Evolutionary conservation across 495 filamentous ascomycete species (phyloP), one percentile per base, ranked within the genome.

Genomic region (Durotheca rogersii): DNA sequence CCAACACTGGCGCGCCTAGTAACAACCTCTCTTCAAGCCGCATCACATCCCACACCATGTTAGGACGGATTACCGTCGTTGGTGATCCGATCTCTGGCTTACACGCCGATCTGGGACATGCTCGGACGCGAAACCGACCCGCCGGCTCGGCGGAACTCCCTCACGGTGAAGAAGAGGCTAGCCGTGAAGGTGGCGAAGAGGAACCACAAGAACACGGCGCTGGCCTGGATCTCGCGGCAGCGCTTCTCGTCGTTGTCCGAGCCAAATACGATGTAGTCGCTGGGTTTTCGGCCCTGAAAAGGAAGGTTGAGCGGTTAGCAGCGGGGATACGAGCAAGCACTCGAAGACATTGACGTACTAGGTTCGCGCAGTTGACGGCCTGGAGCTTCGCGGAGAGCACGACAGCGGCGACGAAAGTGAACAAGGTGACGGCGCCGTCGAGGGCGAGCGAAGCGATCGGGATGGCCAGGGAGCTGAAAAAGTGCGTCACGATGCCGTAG

Each of bases 141-240:
- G 68, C 69, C 64, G 62, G 65, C 23, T 65, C 70, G 60, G n/a
- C 72, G 65, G 50, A 72, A 61, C 18, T 66, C 65, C 33, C 57
- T 59, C 35, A 67, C 45, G 30, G 64, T 48, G 38, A 77, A 54
- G 40, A 58, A 52, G 9, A 74, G 53, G 10, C 51, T 65, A 6
- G 57, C 62, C 0, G 60, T 54, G 29, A 73, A 72, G 2, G 60
- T 55, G 18, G 56, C 66, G 37, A 74, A 75, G 9, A 77, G 61
- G 61, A 76, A 75, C 73, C 73, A 77, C 63, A 75, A 66, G 46
- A 77, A 77, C 3, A 64, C 73, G 18, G 67, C 68, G 38, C 65
- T 58, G n/a, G 74, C 73, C 58, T 77, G 74, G 41, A 77, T 64
- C 68, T 76, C 66, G 43, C 72, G 66, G 64, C 74, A 77, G 42